Evolutionary conservation across 2,329 filamentous ascomycete genomes (phyloP).

Genomic region (Xylaria sp.): DNA sequence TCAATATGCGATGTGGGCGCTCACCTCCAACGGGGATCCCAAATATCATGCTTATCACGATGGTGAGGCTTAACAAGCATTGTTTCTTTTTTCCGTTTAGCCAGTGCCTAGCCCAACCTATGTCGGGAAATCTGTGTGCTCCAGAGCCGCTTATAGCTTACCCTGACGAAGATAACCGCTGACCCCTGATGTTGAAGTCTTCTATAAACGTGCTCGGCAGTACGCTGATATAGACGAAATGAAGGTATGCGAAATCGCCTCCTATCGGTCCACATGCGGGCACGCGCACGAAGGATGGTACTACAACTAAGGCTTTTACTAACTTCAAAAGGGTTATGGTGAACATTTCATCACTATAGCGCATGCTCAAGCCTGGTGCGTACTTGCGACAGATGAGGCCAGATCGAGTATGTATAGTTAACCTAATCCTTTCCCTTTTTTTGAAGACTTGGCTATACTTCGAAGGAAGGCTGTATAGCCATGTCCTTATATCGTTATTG

Average conservation of each 20-base stretch:
- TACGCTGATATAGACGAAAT: conserved; percentile 88
- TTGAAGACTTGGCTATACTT: background rate
- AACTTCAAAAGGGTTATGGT: conserved; percentile 68
- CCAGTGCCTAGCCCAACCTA: background rate
- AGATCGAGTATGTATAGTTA: conserved; percentile 62
- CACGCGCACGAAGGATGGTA: background rate
- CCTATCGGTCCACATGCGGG: background rate
- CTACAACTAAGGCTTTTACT: conserved; percentile 21
- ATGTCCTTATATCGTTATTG: background rate
- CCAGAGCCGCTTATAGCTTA: background rate
- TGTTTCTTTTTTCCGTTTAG: background rate
- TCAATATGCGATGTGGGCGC: conserved; percentile 91
- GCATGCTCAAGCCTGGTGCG: conserved; percentile 82
- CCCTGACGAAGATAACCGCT: background rate
- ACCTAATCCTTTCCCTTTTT: background rate
- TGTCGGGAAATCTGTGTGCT: background rate
- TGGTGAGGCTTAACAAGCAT: conserved; percentile 40
- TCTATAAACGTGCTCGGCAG: conserved; percentile 67
- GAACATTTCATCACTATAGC: conserved; percentile 82
- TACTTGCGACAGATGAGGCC: conserved; percentile 83
- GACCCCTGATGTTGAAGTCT: conserved; percentile 56
- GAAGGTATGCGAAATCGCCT: conserved; percentile 61
- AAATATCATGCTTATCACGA: conserved; percentile 79
- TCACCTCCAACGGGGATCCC: conserved; percentile 76
- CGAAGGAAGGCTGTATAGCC: background rate